These are phyloP conservation scores for Coemansia sp. DNA, from an alignment of 192 early-diverging fungal genomes.

Conservation along the genomic window DNA sequence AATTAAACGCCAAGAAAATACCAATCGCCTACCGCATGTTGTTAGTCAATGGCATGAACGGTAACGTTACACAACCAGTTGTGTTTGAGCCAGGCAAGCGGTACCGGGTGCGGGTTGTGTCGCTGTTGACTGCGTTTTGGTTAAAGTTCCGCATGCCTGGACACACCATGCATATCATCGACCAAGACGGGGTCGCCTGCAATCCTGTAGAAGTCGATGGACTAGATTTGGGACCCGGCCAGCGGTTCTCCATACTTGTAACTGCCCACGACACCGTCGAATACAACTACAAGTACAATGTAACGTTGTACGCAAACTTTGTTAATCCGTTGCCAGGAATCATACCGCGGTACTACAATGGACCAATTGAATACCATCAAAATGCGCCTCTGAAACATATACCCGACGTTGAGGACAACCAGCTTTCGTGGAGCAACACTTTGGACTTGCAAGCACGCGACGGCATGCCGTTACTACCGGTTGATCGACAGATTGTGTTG, in stretches of 20 bases:
- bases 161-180: slow-evolving; percentile 77
- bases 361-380: slow-evolving; percentile 14
- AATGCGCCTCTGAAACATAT: slow-evolving; percentile 1
- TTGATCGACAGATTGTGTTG: background rate
- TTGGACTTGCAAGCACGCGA: slow-evolving; percentile 2
- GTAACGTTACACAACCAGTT: slow-evolving; percentile 37
- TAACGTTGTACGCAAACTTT: slow-evolving; percentile 66
- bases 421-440: slow-evolving; percentile 6
- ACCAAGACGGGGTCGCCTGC: slow-evolving; percentile 70
- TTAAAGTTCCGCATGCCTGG: slow-evolving; percentile 74
- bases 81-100: slow-evolving; percentile 67
- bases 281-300: slow-evolving; percentile 64
- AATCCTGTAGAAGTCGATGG: slow-evolving; percentile 56
- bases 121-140: slow-evolving; percentile 63
- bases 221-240: slow-evolving; percentile 66
- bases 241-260: slow-evolving; percentile 78
- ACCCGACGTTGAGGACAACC: background rate
- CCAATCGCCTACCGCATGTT: background rate
- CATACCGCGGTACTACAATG: slow-evolving; percentile 35
- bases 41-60: slow-evolving; percentile 50
- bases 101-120: slow-evolving; percentile 75
- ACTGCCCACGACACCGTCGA: slow-evolving; percentile 57
- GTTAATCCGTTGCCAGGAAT: slow-evolving; percentile 54
- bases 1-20: background rate
- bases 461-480: background rate